These are phyloP conservation scores for Laburnicola sp. DNA, from an alignment of 2,329 filamentous ascomycete species.

Conservation along the genomic window DNA sequence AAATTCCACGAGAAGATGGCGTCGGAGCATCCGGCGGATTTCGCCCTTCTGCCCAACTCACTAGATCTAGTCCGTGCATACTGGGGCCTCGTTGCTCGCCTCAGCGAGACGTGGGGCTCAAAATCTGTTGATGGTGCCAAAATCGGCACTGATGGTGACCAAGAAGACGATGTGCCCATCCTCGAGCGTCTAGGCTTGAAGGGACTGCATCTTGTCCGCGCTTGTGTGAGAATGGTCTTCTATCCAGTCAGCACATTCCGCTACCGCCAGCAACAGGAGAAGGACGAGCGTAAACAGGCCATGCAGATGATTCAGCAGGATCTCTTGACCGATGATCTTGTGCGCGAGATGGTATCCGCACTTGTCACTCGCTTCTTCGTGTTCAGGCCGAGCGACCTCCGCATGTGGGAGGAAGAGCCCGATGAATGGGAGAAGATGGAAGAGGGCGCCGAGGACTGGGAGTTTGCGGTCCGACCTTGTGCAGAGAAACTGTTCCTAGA, in stretches of 20 bases:
- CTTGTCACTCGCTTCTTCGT: conserved; percentile 88
- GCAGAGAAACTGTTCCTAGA: conserved; percentile 93
- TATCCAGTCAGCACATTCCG: conserved; percentile 80
- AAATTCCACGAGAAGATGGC: conserved; percentile 92
- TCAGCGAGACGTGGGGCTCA: conserved; percentile 73
- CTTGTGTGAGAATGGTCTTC: conserved; percentile 83
- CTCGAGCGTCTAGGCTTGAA: conserved; percentile 81
- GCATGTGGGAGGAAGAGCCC: conserved; percentile 91
- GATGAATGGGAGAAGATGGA: conserved; percentile 95
- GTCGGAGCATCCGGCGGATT: conserved; percentile 75
- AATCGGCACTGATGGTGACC: conserved; percentile 52
- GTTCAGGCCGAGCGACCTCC: conserved; percentile 80
- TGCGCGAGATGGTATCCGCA: conserved; percentile 78
- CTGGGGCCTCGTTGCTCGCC: conserved; percentile 77
- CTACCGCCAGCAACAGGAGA: conserved; percentile 73
- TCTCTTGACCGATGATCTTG: conserved; percentile 74
- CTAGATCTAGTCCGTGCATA: conserved; percentile 78
- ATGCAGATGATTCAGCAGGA: conserved; percentile 70
- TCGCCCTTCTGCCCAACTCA: conserved; percentile 78
- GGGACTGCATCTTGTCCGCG: conserved; percentile 77
- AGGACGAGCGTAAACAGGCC: conserved; percentile 73
- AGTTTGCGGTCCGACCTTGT: conserved; percentile 89
- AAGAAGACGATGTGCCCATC: conserved; percentile 58
- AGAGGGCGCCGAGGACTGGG: conserved; percentile 78
- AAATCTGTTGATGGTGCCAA: conserved; percentile 46